These are phyloP conservation scores for Botrytis fabae DNA, from an alignment of 2,329 filamentous ascomycete genomes.

Conservation along the genomic window DNA sequence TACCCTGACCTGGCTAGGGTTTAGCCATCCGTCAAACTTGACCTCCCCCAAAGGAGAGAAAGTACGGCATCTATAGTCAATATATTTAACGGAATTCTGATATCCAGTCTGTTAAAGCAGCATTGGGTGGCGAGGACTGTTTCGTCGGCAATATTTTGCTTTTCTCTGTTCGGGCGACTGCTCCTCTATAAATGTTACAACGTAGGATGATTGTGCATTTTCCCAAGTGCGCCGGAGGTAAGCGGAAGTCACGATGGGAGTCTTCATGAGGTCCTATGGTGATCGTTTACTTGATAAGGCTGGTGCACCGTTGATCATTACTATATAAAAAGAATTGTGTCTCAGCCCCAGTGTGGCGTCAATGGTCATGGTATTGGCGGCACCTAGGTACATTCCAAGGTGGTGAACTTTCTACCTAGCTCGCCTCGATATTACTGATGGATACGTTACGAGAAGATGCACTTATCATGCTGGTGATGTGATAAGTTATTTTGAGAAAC, in stretches of 20 bases:
- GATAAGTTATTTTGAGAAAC: not conserved
- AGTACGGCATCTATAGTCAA: not conserved
- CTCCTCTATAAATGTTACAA: conserved; percentile 12
- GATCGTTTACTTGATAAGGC: conserved; percentile 16
- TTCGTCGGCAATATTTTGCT: not conserved
- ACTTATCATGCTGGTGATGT: not conserved
- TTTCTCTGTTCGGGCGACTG: conserved; percentile 1
- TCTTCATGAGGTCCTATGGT: not conserved
- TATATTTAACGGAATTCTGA: not conserved
- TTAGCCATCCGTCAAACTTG: not conserved
- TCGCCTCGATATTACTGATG: not conserved
- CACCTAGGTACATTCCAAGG: not conserved
- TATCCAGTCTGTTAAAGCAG: conserved; percentile 8
- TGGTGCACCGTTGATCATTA: conserved; percentile 2
- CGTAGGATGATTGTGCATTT: conserved; percentile 1
- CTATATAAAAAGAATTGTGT: not conserved
- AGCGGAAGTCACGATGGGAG: conserved; percentile 2
- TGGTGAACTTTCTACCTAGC: not conserved
- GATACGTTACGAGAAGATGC: not conserved
- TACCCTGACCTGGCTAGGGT: not conserved
- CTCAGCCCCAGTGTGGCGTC: conserved; percentile 18
- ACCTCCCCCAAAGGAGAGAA: not conserved
- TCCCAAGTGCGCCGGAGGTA: not conserved
- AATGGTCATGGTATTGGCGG: not conserved
- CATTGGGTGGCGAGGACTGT: conserved; percentile 19